Conservation (phyloP, 1,284 basidiomycete species). For the Trichosporon faecale region DNA sequence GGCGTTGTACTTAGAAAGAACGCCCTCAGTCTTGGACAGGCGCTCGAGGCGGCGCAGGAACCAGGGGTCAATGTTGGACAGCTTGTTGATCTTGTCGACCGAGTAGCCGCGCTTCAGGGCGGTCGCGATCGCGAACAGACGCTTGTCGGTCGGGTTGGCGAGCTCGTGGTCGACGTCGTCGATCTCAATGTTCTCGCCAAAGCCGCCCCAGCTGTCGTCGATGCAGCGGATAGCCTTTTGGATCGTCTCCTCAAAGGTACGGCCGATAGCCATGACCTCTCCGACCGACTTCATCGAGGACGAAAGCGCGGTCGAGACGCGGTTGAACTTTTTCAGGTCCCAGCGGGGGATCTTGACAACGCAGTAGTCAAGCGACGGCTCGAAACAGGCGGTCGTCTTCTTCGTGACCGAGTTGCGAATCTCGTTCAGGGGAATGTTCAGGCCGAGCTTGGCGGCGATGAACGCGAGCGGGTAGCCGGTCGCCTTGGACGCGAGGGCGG, state of each 20-base stretch:
- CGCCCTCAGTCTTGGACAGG: constrained; percentile 75
- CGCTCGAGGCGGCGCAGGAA: constrained; percentile 86
- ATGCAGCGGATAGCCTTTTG: constrained; percentile 97
- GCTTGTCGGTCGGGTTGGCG: constrained; percentile 66
- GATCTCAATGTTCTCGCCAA: constrained; percentile 66
- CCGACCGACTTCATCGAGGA: constrained; percentile 99
- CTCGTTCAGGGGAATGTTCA: constrained; percentile 94
- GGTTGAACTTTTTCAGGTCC: constrained; percentile 96
- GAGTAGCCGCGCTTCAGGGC: constrained; percentile 92
- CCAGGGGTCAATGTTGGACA: constrained; percentile 98
- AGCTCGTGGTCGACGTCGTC: constrained; percentile 81
- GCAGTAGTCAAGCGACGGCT: constrained; percentile 94
- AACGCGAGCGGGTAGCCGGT: constrained; percentile 98
- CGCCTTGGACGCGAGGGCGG: constrained; percentile 95
- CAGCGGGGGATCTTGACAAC: constrained; percentile 98
- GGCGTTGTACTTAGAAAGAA: constrained; percentile 64
- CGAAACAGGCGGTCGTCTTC: constrained; percentile 94
- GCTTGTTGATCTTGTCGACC: constrained; percentile 92
- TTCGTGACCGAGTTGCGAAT: constrained; percentile 97
- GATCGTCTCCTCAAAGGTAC: constrained; percentile 96
- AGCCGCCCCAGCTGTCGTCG: constrained; percentile 90
- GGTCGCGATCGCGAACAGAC: constrained; percentile 93
- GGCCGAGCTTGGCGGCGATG: constrained; percentile 95
- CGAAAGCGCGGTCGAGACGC: constrained; percentile 81
- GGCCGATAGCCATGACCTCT: constrained; percentile 98